Evolutionary conservation across 352 stramenopile genomes (phyloP), one percentile per base, ranked within the genome.

Genomic region (Discostella stelligera): DNA sequence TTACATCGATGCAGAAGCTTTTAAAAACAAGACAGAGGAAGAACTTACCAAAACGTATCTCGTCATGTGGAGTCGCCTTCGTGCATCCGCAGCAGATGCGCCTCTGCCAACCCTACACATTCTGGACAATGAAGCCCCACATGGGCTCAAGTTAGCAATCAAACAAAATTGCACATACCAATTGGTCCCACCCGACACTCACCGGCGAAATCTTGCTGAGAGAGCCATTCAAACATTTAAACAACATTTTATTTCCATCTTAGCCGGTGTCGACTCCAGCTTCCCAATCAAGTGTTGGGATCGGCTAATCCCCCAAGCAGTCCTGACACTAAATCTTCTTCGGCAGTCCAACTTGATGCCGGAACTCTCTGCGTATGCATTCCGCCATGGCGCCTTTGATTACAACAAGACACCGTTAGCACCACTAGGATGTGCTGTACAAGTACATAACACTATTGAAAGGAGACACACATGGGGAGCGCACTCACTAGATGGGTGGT

Each of bases 191-290:
- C 50, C 50, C 3, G 50, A 58, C 14, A 58, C n/a, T 58, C 50
- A 58, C 18, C n/a, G 18, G 0, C 7, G 18, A 23, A 63, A 68
- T 32, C 5, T 60, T 5, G 75, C 71, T 9, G 63, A 84, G 72
- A 58, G 76, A 20, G 71, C 80, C 18, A 87, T 87, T n/a, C 52
- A 56, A n/a, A 87, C 80, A 6, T 87, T 77, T 27, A 82, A 85
- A 56, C 73, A 78, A 18, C 80, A 87, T 55, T 83, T 87, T 46
- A 73, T 76, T 18, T 41, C 72, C 11, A 23, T 63, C 13, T 39
- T 82, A 2, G 54, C 23, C 2, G 39, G 49, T 0, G 11, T 55
- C 13, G 64, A 77, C 61, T 6, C 16, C 3, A 39, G 52, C 0
- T 80, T 82, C 52, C 73, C 69, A 3, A 50, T 77, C 3, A 55